These are phyloP conservation scores for Cryptococcus wingfieldii DNA, from an alignment of 1,284 basidiomycete species.

Conservation along the genomic window DNA sequence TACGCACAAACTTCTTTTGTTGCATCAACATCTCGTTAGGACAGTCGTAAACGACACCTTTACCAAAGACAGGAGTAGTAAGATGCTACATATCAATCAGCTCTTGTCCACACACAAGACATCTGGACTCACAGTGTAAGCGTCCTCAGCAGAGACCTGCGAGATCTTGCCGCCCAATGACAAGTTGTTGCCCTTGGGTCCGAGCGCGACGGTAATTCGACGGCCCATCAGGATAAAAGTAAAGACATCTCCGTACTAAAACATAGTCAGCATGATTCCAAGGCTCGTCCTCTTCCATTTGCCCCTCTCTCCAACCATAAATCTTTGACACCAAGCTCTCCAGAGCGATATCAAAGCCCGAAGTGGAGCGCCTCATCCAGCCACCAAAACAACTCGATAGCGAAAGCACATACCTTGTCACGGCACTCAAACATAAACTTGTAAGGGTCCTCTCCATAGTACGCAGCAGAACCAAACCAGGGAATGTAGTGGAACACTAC, in stretches of 20 bases:
- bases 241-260: slow-evolving; percentile 70
- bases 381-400: neutral
- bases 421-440: slow-evolving; percentile 69
- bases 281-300: too few relatives aligned
- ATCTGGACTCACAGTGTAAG: slow-evolving; percentile 70
- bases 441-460: slow-evolving; percentile 75
- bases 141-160: slow-evolving; percentile 92
- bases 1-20: slow-evolving; percentile 82
- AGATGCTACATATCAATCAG: slow-evolving; percentile 57
- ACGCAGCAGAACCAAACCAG: slow-evolving; percentile 67
- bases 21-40: slow-evolving; percentile 98
- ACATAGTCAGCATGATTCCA: neutral
- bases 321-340: too few relatives aligned
- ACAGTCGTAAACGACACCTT: slow-evolving; percentile 95
- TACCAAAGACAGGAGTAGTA: slow-evolving; percentile 90
- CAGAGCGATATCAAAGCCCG: too few relatives aligned
- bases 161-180: slow-evolving; percentile 89
- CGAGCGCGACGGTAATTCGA: slow-evolving; percentile 84
- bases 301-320: too few relatives aligned
- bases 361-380: neutral
- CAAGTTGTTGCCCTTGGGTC: slow-evolving; percentile 90
- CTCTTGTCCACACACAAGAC: neutral
- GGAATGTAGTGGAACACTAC: slow-evolving; percentile 75
- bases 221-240: slow-evolving; percentile 88
- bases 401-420: slow-evolving; percentile 63